Percentiles rank a stretch among this genome's conserved stretches.
These are phyloP conservation scores for Rhizopus delemar DNA, from an alignment of 371 early-diverging fungal species.

Conservation along the genomic window DNA sequence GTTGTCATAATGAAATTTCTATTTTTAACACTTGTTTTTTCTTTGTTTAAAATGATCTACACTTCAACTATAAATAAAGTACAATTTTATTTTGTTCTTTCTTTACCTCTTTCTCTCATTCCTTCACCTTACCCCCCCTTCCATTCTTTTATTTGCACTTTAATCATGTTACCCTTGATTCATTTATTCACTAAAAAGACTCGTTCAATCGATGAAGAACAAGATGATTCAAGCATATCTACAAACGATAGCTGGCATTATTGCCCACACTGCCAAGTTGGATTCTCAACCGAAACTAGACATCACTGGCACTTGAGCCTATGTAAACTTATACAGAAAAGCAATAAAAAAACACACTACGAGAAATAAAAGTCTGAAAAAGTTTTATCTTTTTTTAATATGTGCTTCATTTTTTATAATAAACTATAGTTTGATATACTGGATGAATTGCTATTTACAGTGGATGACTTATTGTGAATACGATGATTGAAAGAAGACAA, in stretches of 20 bases:
- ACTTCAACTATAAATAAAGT: background rate
- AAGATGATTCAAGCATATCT: background rate
- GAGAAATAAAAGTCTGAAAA: background rate
- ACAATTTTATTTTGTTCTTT: background rate
- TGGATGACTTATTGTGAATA: slow-evolving; percentile 15
- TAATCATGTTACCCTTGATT: no score
- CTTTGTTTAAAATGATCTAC: background rate
- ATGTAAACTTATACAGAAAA: slow-evolving; percentile 18
- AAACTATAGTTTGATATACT: slow-evolving; percentile 15
- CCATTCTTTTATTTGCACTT: background rate
- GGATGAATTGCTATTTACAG: slow-evolving; percentile 7
- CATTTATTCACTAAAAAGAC: background rate
- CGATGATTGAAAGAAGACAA: slow-evolving; percentile 24
- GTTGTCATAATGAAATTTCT: no score
- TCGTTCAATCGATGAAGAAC: background rate
- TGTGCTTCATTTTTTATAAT: background rate
- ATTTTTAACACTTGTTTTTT: background rate
- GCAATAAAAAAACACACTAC: slow-evolving; percentile 7
- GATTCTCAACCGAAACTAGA: slow-evolving; percentile 26
- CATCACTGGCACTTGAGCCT: slow-evolving; percentile 34
- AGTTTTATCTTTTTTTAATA: background rate
- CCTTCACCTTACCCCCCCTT: background rate
- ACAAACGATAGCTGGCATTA: slow-evolving; percentile 19
- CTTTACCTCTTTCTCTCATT: background rate
- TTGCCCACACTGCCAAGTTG: slow-evolving; percentile 29